Conservation (phyloP, 75 land plant genomes). For the Larix kaempferi region DNA sequence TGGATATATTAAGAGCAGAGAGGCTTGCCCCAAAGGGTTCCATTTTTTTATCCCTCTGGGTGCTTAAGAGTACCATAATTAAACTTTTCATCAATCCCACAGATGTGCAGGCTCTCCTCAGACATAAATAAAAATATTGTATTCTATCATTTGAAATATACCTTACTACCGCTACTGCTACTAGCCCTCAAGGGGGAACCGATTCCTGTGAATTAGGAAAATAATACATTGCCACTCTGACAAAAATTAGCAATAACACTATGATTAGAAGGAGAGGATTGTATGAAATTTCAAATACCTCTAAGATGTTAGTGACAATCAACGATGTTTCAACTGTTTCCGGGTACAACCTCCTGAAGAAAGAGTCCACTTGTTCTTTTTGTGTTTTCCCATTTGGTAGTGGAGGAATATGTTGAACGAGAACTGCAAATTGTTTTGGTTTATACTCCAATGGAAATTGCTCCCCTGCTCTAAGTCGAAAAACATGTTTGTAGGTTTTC, state of each 20-base stretch:
- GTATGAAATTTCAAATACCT: constrained; percentile 32
- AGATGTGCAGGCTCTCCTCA: too few relatives aligned
- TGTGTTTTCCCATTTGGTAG: constrained; percentile 36
- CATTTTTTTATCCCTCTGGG: too few relatives aligned
- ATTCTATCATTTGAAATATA: too few relatives aligned
- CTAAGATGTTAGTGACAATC: constrained; percentile 51
- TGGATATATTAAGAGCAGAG: too few relatives aligned
- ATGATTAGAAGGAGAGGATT: not conserved
- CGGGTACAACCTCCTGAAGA: constrained; percentile 74
- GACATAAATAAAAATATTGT: too few relatives aligned
- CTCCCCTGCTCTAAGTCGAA: constrained; percentile 55
- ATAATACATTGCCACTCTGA: not conserved
- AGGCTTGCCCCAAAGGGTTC: too few relatives aligned
- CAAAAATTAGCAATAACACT: not conserved
- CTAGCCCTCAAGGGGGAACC: too few relatives aligned
- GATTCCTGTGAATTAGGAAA: not conserved
- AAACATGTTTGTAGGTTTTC: constrained; percentile 75
- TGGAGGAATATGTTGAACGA: constrained; percentile 80
- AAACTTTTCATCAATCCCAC: too few relatives aligned
- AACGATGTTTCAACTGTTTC: constrained; percentile 76
- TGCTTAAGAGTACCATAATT: too few relatives aligned
- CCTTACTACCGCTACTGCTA: too few relatives aligned
- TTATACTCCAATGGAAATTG: constrained; percentile 32
- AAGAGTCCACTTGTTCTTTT: constrained; percentile 77
- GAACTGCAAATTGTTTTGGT: constrained; percentile 64